Percentiles rank a stretch among this genome's conserved stretches.
Conservation (phyloP, 352 stramenopile species). For the Blastocystis sp. region DNA sequence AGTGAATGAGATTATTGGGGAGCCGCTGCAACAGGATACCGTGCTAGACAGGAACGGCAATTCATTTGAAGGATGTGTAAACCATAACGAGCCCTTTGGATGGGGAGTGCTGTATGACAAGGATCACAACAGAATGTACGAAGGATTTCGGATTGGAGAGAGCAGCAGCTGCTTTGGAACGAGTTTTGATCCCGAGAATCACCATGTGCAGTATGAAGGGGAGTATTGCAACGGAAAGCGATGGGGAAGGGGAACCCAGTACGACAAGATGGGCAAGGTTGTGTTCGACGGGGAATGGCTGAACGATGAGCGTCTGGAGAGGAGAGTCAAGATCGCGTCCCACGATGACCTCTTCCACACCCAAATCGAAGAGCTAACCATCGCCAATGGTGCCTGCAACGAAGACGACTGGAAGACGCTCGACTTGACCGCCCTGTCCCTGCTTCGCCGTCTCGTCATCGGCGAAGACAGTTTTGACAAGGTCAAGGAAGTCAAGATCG, state of each 20-base stretch:
- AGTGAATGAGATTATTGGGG: too few species aligned
- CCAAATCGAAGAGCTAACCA: not conserved
- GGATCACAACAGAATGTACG: slow-evolving; percentile 11
- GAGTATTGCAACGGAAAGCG: slow-evolving; percentile 6
- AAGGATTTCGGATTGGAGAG: slow-evolving; percentile 11
- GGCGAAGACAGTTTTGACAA: not conserved
- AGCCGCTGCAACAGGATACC: too few species aligned
- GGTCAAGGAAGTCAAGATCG: not conserved
- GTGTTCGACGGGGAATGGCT: slow-evolving; percentile 48
- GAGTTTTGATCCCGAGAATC: not conserved
- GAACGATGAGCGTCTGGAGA: not conserved
- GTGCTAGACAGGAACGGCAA: too few species aligned
- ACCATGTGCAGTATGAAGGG: not conserved
- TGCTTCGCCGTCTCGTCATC: not conserved
- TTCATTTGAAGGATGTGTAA: too few species aligned
- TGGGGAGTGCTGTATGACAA: slow-evolving; percentile 32
- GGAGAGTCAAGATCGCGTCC: not conserved
- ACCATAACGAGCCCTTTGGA: not conserved
- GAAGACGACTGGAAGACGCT: not conserved
- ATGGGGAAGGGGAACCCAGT: slow-evolving; percentile 35
- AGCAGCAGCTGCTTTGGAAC: slow-evolving; percentile 29
- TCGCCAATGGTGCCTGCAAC: not conserved
- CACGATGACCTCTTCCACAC: not conserved
- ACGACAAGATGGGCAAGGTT: not conserved
- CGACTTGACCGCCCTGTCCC: not conserved